Evolutionary conservation across 1,284 basidiomycete species (phyloP).

Genomic region (Moesziomyces sp.): DNA sequence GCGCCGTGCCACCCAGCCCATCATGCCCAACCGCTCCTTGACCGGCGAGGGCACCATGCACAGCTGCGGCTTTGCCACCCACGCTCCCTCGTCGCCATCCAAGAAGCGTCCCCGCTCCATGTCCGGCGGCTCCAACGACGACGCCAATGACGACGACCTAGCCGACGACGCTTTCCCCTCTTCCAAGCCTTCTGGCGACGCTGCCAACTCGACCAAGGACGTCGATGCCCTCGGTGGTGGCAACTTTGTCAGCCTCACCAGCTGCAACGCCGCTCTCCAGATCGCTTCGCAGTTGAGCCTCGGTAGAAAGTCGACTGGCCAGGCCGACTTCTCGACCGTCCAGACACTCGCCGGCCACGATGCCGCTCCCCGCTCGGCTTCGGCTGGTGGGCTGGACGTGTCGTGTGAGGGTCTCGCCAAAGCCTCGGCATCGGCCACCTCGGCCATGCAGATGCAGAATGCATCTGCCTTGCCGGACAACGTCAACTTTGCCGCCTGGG

Average conservation of each 20-base stretch:
- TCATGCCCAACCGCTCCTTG: conserved; percentile 46
- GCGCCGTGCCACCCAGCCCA: conserved; percentile 25
- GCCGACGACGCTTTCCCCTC: background rate
- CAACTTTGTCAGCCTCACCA: conserved; percentile 47
- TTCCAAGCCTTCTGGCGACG: conserved; percentile 3
- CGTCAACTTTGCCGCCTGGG: conserved; percentile 30
- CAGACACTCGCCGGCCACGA: conserved; percentile 15
- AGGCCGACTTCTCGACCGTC: conserved; percentile 10
- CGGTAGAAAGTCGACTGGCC: conserved; percentile 10
- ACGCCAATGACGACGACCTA: conserved; percentile 4
- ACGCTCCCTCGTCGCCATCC: conserved; percentile 13
- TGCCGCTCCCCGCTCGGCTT: conserved; percentile 3
- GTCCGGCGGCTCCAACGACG: conserved; percentile 15
- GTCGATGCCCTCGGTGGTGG: conserved; percentile 29
- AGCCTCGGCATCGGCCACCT: conserved; percentile 19
- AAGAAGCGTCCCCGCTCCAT: conserved; percentile 41
- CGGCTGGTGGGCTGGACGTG: conserved; percentile 17
- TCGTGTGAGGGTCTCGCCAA: conserved; percentile 40
- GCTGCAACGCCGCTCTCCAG: conserved; percentile 46
- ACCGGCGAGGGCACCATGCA: conserved; percentile 33
- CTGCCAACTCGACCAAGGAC: conserved; percentile 13
- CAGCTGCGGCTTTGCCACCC: conserved; percentile 9
- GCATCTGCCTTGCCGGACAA: conserved; percentile 27
- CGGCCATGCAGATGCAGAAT: conserved; percentile 12
- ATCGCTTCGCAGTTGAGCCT: conserved; percentile 40